Conservation (phyloP, 2,329 filamentous ascomycete genomes). For the Aureobasidium musti region DNA sequence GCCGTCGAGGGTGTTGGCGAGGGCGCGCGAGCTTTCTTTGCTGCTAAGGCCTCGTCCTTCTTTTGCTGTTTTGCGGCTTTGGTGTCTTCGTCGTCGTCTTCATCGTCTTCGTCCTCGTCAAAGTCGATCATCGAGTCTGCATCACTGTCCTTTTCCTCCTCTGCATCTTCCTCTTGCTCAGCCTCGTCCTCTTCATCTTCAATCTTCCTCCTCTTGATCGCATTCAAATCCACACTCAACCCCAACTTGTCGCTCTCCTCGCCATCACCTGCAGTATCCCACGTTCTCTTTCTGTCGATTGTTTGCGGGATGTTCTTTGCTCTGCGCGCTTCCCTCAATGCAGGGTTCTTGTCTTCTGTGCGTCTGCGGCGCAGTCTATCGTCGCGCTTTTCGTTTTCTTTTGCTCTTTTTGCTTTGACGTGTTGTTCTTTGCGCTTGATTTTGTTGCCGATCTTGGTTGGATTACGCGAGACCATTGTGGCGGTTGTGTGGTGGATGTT, state of each 20-base stretch:
- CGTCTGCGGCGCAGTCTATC: conserved; percentile 76
- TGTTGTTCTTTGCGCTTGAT: conserved; percentile 74
- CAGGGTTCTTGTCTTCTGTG: conserved; percentile 81
- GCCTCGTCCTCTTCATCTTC: conserved; percentile 46
- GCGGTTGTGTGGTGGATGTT: not conserved
- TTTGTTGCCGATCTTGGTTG: conserved; percentile 55
- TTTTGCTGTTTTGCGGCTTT: conserved; percentile 31
- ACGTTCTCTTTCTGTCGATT: conserved; percentile 83
- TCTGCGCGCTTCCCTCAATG: conserved; percentile 70
- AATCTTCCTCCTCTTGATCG: conserved; percentile 49
- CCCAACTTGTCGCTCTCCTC: conserved; percentile 47
- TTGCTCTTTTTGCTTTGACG: conserved; percentile 75
- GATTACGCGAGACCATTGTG: conserved; percentile 35
- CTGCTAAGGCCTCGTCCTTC: conserved; percentile 36
- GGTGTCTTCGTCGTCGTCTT: conserved; percentile 45
- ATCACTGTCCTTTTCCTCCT: conserved; percentile 52
- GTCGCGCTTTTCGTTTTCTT: conserved; percentile 73
- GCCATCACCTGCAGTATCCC: conserved; percentile 62
- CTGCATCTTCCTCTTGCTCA: conserved; percentile 52
- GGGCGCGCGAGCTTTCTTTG: conserved; percentile 45
- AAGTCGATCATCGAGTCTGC: conserved; percentile 79
- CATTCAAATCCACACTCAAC: conserved; percentile 49
- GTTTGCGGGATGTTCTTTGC: conserved; percentile 77
- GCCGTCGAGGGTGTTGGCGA: conserved; percentile 59
- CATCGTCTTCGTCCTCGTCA: conserved; percentile 59